Base-by-base conservation (phyloP, 192 early-diverging fungal species). In the Coemansia asiatica region DNA sequence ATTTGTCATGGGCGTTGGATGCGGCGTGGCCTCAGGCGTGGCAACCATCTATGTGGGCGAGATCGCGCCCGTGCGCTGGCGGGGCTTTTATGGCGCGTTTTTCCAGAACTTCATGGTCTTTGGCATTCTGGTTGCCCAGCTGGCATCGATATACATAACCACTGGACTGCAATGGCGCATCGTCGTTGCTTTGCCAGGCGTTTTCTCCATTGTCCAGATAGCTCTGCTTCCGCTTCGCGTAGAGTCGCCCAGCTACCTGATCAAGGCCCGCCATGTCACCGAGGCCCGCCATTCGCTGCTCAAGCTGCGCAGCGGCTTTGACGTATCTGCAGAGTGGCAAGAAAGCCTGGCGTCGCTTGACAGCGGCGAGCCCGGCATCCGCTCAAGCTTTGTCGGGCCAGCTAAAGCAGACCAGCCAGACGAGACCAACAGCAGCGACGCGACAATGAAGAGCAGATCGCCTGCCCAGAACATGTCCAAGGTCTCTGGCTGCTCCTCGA, bases 21-120 rank as follows among this genome's bases (percentile, higher is more conserved):
- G 91, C 58, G 92, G 92, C 49, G 66, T 90, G 8, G 69, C 77
- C 0, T 80, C 72, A 9, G 81, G 83, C 10, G 77, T 79, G 1
- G 76, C 82, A 21, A 86, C 77, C 54, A 85, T 87, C 10, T 94
- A 91, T 60, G 80, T 95, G 22, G 84, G 82, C 15, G 93, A 93
- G 63, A 85, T 94, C 28, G 68, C 90, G 0, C 90, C 92, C 3
- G 74, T 88, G 27, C 75, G 64, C 23, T 75, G 84, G 56, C 83
- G 88, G 58, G 93, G 92, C 4, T 71, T 83, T 16, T 83, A 91
- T 63, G 92, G 92, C 4, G 73, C 87, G 18, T 81, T 89, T 63
- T 88, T 89, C 75, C 92, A 92, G 72, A 69, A 90, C 55, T 68
- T 84, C 5, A 76, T 95, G 26, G 87, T 92, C 18, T 60, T 91